Base-by-base conservation (phyloP, 1,284 basidiomycete species). In the Coniophora puteana region DNA sequence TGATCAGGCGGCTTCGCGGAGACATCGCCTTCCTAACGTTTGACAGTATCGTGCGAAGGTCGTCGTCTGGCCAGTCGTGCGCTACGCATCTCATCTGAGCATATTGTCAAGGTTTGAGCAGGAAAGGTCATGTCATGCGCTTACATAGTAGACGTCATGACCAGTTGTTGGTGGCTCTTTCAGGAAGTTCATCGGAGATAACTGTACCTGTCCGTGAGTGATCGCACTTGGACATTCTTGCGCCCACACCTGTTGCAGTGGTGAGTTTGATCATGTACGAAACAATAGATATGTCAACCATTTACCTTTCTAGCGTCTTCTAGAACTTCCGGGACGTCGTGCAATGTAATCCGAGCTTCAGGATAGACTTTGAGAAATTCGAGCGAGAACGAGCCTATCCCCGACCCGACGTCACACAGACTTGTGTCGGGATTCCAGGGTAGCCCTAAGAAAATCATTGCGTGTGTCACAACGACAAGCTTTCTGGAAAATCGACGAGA, bases 1-100 rank as follows among this genome's bases (percentile, higher is more conserved):
- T 50, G 11, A 66, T 51, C 3, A 65, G 36, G 1, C 59, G 52
- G 38, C 61, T 61, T 22, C 51, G 28, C 6, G 54, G 54, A 17
- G 47, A 51, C 45, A 62, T 55, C 5, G 52, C 57, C 28, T 50
- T 50, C 3, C 55, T 50, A 12, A 66, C 49, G 20, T 54, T 54
- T 11, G 39, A 46, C 8, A 66, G 55, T 21, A 66, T 62, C 21
- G 46, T 50, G 21, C 59, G 36, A 27, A 54, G 55, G 16, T 55
- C 49, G 3, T 48, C 44, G 14, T 55, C 51, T 11, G 58, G 52
- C 57, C 61, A 66, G 29, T 62, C 54, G 26, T 65, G 64, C 20
- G 20, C 20, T n/a, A 31, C 20, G 29, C 20, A 14, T n/a, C 29
- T 31, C n/a, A 31, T n/a, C 29, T 31, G 29, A 14, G 20, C n/a